Conservation (phyloP, 305 asterid genomes). For the Solanum hybrid region DNA sequence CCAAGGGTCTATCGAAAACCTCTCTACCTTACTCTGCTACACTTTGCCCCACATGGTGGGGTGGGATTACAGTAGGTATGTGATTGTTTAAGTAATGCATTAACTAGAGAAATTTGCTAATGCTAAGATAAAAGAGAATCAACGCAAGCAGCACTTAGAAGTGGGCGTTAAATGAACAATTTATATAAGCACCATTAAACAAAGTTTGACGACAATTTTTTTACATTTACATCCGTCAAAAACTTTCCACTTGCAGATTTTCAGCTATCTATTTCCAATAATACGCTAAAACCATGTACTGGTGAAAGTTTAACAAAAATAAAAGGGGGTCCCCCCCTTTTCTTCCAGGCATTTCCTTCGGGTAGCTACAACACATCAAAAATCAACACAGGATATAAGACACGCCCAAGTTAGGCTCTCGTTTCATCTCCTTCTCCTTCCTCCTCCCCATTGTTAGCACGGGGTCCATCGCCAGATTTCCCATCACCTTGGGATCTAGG, state of each 20-base stretch:
- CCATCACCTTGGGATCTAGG: neutral
- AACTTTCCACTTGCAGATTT: neutral
- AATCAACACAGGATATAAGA: neutral
- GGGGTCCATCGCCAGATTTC: neutral
- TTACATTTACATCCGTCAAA: neutral
- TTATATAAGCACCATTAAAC: neutral
- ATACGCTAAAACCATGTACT: neutral
- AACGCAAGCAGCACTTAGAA: neutral
- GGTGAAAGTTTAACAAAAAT: neutral
- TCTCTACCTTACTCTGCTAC: neutral
- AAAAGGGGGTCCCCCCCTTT: neutral
- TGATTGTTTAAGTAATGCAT: neutral
- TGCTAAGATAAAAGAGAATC: neutral
- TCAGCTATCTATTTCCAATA: neutral
- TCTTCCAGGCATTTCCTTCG: neutral
- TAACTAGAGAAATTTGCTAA: neutral
- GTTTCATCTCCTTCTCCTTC: no score
- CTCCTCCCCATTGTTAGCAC: conserved; percentile 9
- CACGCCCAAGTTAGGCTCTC: neutral
- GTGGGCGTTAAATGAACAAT: neutral
- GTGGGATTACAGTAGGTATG: neutral
- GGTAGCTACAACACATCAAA: neutral
- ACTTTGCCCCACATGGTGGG: neutral
- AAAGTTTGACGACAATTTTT: neutral
- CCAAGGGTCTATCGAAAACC: neutral